Percentiles rank a stretch among this genome's conserved stretches.
Evolutionary conservation across 2,329 filamentous ascomycete species (phyloP).

Genomic region (Bipolaris sorokiniana): DNA sequence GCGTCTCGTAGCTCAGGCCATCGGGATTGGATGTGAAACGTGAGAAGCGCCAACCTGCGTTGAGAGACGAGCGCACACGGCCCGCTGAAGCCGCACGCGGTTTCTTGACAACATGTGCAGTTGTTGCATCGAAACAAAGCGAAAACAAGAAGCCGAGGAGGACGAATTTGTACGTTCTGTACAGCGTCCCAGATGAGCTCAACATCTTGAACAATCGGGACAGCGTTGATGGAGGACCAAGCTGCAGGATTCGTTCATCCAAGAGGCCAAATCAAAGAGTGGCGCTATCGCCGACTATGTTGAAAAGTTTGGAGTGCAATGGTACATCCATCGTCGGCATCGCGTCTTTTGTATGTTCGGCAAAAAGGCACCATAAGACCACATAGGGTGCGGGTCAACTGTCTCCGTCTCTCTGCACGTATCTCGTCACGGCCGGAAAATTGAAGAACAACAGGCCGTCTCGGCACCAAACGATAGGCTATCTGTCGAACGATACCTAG

Average conservation of each 20-base stretch:
- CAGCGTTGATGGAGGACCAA: background rate
- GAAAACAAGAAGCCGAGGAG: constrained; percentile 22
- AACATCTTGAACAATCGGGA: constrained; percentile 3
- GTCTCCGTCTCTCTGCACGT: constrained; percentile 6
- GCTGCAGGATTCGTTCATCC: constrained; percentile 3
- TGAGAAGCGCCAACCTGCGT: constrained; percentile 50
- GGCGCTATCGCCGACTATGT: background rate
- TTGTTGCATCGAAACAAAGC: constrained; percentile 4
- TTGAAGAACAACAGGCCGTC: constrained; percentile 10
- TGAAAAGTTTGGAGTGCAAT: background rate
- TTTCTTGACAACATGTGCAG: constrained; percentile 14
- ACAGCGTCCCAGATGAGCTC: constrained; percentile 4
- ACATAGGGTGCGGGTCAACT: constrained; percentile 6
- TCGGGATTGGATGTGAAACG: constrained; percentile 50
- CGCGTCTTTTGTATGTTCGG: constrained; percentile 11
- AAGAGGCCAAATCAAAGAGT: constrained; percentile 7
- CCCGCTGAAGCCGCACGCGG: constrained; percentile 7
- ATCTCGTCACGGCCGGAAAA: constrained; percentile 14
- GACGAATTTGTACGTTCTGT: constrained; percentile 11
- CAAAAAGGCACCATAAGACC: background rate
- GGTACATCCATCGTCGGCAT: background rate
- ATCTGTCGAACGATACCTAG: constrained; percentile 1
- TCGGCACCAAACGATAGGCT: constrained; percentile 15
- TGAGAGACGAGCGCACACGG: constrained; percentile 44
- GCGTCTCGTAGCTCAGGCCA: constrained; percentile 42